These are phyloP conservation scores for Raffaelea ambrosiae DNA, from an alignment of 2,329 filamentous ascomycete species.

Conservation along the genomic window DNA sequence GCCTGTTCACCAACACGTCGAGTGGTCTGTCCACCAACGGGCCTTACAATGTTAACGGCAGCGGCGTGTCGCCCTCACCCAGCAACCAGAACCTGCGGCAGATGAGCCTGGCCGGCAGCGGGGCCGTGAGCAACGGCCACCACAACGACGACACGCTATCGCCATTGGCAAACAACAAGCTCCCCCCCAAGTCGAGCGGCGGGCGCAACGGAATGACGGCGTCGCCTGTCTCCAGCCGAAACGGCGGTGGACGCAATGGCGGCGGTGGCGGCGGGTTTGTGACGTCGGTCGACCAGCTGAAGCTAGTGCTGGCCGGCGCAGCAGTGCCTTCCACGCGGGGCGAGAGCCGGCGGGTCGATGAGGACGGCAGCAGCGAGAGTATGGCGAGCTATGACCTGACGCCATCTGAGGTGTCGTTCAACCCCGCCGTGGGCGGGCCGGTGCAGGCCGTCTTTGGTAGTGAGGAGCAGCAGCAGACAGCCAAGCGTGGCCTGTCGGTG, in stretches of 20 bases:
- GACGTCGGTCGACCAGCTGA: constrained; percentile 56
- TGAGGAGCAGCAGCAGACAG: background rate
- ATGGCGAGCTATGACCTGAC: constrained; percentile 63
- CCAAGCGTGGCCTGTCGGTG: background rate
- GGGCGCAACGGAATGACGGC: constrained; percentile 43
- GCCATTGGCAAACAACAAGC: too few relatives aligned
- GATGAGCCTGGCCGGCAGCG: constrained; percentile 30
- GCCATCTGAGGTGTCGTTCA: constrained; percentile 58
- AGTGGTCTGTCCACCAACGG: constrained; percentile 15
- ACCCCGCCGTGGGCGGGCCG: constrained; percentile 28
- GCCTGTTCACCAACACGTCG: constrained; percentile 40
- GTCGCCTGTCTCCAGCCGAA: constrained; percentile 20
- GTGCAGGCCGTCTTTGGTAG: constrained; percentile 15
- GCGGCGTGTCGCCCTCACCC: constrained; percentile 34
- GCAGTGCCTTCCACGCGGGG: constrained; percentile 23
- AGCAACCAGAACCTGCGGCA: constrained; percentile 43
- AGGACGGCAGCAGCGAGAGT: constrained; percentile 54
- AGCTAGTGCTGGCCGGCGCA: constrained; percentile 50
- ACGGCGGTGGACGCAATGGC: constrained; percentile 20
- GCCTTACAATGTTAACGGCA: constrained; percentile 13
- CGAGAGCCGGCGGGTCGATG: constrained; percentile 33
- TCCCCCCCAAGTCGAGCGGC: constrained; percentile 47
- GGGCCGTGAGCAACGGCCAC: constrained; percentile 5
- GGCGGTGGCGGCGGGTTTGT: constrained; percentile 25
- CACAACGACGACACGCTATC: constrained; percentile 22